Conservation (phyloP, 441 rosid species). For the Erysimum cheiri region DNA sequence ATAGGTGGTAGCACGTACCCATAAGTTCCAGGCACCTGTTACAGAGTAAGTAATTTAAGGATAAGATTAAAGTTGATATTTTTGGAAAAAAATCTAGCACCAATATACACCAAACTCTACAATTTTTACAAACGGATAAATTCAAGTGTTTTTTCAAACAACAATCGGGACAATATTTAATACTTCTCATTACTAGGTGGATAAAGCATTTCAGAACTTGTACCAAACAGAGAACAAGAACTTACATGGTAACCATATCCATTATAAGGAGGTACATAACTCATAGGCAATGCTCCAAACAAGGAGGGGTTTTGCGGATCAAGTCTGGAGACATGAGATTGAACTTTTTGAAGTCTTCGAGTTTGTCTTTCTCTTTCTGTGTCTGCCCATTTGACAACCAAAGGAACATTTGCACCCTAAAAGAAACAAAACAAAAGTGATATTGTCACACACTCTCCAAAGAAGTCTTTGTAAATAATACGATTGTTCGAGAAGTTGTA, state of each 20-base stretch:
- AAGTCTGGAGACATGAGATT: conserved; percentile 61
- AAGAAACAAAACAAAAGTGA: conserved; percentile 34
- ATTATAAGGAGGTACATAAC: conserved; percentile 78
- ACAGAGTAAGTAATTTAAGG: background rate
- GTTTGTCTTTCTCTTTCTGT: conserved; percentile 96
- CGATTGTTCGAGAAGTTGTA: conserved; percentile 12
- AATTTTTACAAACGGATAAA: background rate
- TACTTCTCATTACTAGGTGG: background rate
- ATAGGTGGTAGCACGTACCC: conserved; percentile 87
- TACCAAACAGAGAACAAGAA: background rate
- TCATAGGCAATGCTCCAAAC: conserved; percentile 89
- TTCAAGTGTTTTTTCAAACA: background rate
- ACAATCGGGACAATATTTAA: background rate
- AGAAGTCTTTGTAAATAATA: background rate
- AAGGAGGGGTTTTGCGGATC: conserved; percentile 78
- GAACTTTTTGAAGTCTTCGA: conserved; percentile 86
- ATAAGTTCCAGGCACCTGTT: conserved; percentile 82
- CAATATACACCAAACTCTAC: background rate
- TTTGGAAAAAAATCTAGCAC: background rate
- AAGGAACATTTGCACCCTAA: conserved; percentile 93
- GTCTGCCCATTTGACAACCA: conserved; percentile 99
- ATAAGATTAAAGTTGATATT: no score
- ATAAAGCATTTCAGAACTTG: background rate
- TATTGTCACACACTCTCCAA: conserved; percentile 17
- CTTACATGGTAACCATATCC: conserved; percentile 93